Conservation (phyloP, 176 grass and related monocot genomes). For the Ensete ventricosum region DNA sequence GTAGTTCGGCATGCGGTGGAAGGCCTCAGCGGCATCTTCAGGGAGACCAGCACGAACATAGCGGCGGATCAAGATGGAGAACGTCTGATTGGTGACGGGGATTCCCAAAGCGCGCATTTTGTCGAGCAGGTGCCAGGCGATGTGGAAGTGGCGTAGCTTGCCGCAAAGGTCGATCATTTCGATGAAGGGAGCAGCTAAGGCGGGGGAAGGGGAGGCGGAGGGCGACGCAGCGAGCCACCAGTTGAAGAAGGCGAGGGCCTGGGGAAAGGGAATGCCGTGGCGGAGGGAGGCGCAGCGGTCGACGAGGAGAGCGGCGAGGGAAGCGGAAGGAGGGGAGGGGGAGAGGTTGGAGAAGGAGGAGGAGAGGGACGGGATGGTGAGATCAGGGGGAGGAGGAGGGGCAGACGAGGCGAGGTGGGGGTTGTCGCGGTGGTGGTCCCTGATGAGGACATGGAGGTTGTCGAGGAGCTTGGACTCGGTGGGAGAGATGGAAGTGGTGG, state of each 20-base stretch:
- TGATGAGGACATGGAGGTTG: conserved; percentile 47
- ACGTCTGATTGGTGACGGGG: conserved; percentile 36
- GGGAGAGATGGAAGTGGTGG: conserved; percentile 17
- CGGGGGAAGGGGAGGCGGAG: neutral
- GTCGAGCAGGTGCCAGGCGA: conserved; percentile 74
- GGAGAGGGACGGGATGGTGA: conserved; percentile 26
- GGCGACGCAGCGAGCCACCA: conserved; percentile 37
- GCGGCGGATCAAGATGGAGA: conserved; percentile 48
- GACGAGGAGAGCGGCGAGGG: conserved; percentile 38
- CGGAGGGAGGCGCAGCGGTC: conserved; percentile 48
- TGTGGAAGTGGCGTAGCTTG: conserved; percentile 56
- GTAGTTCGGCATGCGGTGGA: conserved; percentile 61
- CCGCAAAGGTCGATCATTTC: conserved; percentile 56
- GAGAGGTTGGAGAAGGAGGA: conserved; percentile 29
- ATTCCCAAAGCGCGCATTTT: conserved; percentile 54
- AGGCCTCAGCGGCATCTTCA: conserved; percentile 45
- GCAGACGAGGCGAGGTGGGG: conserved; percentile 7
- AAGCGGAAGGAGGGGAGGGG: conserved; percentile 29
- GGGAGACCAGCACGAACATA: conserved; percentile 58
- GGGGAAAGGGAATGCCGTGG: conserved; percentile 51
- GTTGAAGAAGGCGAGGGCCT: conserved; percentile 63
- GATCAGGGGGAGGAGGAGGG: conserved; percentile 24
- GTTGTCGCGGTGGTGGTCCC: conserved; percentile 52
- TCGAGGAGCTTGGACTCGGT: conserved; percentile 52
- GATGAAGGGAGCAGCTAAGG: conserved; percentile 25